These are phyloP conservation scores for Microcera coccophila DNA, from an alignment of 2,329 filamentous ascomycete species.

Conservation along the genomic window DNA sequence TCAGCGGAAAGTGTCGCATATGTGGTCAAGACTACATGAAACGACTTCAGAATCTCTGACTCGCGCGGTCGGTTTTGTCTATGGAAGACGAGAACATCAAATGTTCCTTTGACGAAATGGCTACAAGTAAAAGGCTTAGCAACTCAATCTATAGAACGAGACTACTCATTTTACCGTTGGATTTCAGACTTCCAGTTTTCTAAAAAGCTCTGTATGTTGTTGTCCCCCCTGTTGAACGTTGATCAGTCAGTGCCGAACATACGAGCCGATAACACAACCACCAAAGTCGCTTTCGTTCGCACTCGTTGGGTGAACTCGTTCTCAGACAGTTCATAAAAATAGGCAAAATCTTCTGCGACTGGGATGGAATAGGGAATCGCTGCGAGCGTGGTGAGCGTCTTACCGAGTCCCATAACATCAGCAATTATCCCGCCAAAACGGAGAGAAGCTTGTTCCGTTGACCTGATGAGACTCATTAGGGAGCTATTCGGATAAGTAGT, in stretches of 20 bases:
- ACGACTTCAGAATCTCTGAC: constrained; percentile 23
- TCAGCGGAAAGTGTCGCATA: constrained; percentile 44
- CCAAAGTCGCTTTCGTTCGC: background rate
- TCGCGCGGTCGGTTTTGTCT: constrained; percentile 30
- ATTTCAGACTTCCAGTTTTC: constrained; percentile 39
- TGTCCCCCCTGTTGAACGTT: constrained; percentile 6
- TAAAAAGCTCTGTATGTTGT: constrained; percentile 32
- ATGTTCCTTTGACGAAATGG: constrained; percentile 24
- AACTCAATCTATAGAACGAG: no score
- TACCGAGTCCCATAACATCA: constrained; percentile 11
- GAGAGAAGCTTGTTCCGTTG: no score
- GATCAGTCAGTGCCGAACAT: background rate
- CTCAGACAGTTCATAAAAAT: background rate
- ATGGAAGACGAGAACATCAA: constrained; percentile 35
- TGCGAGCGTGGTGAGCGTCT: constrained; percentile 9
- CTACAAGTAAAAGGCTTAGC: constrained; percentile 18
- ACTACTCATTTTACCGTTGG: constrained; percentile 24
- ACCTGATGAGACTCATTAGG: no score
- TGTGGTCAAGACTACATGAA: constrained; percentile 44
- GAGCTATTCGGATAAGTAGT: background rate
- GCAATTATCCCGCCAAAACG: constrained; percentile 7
- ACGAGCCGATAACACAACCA: constrained; percentile 5
- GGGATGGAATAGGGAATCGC: constrained; percentile 5
- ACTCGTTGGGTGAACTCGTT: background rate
- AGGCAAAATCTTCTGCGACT: background rate